phyloP scores from a whole-genome alignment of 1,284 basidiomycete genomes.

The Polyporus tsugae region DNA sequence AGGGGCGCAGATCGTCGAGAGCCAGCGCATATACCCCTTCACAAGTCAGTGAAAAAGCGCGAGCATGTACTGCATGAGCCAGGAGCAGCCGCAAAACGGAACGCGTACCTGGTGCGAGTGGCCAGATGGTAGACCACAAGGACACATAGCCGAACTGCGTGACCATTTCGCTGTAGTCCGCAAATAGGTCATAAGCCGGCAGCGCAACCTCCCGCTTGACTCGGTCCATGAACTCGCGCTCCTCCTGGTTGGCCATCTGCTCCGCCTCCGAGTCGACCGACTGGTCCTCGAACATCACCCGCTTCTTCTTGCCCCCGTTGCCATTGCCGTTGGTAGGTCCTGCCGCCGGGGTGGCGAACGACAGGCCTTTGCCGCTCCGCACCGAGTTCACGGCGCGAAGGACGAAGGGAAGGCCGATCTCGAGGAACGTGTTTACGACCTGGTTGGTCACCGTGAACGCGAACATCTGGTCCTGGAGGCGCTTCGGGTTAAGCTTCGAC shows the following conservation, averaged over 20 bases:
- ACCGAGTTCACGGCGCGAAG: conserved; percentile 68
- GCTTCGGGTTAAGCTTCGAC: conserved; percentile 67
- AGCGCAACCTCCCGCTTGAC: conserved; percentile 83
- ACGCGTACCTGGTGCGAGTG: conserved; percentile 80
- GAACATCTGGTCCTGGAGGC: conserved; percentile 93
- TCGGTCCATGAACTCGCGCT: conserved; percentile 78
- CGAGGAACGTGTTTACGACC: conserved; percentile 82
- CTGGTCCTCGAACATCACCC: conserved; percentile 79
- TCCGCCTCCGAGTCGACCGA: conserved; percentile 37
- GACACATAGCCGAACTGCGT: conserved; percentile 94
- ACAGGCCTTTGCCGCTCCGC: conserved; percentile 48
- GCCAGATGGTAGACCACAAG: conserved; percentile 96
- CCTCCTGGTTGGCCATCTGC: conserved; percentile 59
- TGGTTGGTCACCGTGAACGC: conserved; percentile 96
- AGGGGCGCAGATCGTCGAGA: not conserved
- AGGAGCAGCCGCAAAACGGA: not conserved
- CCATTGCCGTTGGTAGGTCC: conserved; percentile 34
- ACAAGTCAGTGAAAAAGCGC: not conserved
- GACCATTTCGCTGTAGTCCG: conserved; percentile 96
- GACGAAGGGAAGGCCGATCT: conserved; percentile 87
- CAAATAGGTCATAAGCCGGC: conserved; percentile 84
- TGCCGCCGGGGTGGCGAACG: conserved; percentile 33
- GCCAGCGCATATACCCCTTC: not conserved
- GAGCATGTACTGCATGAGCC: not conserved
- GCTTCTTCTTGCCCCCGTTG: conserved; percentile 59